Base-by-base conservation (phyloP, 805 yeast genomes). In the Maudiozyma barnettii region DNA sequence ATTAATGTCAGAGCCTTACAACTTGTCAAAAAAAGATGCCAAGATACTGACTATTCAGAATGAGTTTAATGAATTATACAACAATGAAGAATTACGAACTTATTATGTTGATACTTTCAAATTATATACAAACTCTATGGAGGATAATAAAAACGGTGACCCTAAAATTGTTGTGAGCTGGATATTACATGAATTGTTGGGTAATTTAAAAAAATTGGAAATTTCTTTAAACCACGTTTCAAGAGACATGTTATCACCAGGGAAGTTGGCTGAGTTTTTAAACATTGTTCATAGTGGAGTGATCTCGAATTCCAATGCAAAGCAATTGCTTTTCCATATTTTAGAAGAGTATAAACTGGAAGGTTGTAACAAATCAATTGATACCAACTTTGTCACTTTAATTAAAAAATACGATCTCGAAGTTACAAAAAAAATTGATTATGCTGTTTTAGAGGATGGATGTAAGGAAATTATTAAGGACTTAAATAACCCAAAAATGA, bases 141-240 rank as follows among this genome's bases (percentile, higher is more conserved):
- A 51, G 13, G 51, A 63, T 10, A 51, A 61, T 8, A 3, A 13
- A 21, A 39, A 6, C 6, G 53, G 52, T 46, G 59, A 59, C 14
- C 56, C 61, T 8, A 78, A 70, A 49, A 51, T 69, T 38, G 79
- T 79, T 2, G 78, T 81, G 26, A 86, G 84, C 59, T 91, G 96
- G 95, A 63, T 88, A 8, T 78, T 87, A 7, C 90, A 91, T 65
- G 90, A 87, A 52, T 67, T 88, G 38, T 58, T 87, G 16, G 96
- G 97, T 0, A 69, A 78, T 13, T 69, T 86, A 50, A 72, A 78
- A 7, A 80, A 78, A 57, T 69, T 77, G 7, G 68, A 73, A 21
- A 40, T 58, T 5, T 50, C 62, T 4, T 42, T 69, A 31, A 51
- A 47, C 12, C 71, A 76, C 49, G 55, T 58, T 20, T 22, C 26